Evolutionary conservation across 208 protist genomes (phyloP).

Genomic region (Histomonas meleagridis): DNA sequence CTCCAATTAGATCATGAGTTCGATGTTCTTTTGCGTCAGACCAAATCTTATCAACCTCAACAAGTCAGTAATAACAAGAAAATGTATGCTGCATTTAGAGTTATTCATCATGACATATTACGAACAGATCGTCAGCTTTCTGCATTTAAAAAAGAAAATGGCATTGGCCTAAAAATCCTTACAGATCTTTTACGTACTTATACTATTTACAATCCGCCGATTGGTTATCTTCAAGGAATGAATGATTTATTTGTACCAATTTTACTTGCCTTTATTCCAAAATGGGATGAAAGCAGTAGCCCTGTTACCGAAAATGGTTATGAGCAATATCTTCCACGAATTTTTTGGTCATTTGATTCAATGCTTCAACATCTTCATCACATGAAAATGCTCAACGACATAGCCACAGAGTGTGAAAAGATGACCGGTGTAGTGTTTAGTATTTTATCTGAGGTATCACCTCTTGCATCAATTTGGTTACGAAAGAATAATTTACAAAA

Average conservation of each 20-base stretch:
- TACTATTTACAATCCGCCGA: conserved; percentile 1
- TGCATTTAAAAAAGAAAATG: background rate
- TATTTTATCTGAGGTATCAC: background rate
- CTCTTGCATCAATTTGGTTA: conserved; percentile 1
- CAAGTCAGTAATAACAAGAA: background rate
- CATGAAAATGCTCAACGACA: background rate
- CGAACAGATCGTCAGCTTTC: background rate
- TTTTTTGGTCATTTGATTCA: conserved; percentile 22
- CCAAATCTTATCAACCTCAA: background rate
- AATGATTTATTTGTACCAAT: conserved; percentile 21
- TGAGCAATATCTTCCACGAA: background rate
- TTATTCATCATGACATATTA: background rate
- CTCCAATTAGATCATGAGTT: background rate
- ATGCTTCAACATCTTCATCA: background rate
- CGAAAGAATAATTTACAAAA: background rate
- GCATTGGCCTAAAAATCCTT: background rate
- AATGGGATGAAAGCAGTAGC: background rate
- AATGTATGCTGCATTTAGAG: background rate
- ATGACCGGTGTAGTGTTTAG: background rate
- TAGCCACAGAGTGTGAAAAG: background rate
- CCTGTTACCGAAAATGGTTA: background rate
- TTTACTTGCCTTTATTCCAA: background rate
- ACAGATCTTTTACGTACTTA: background rate
- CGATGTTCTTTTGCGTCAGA: background rate
- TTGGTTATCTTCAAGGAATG: background rate